A percentile compares a stretch with the other conserved stretches of the same genome.
These are phyloP conservation scores for sweet orange (Citrus sinensis) DNA, from an alignment of 345 rosid genomes.

Conservation along the genomic window DVS_A1.0 CM039161.1:6488501-6489000, in stretches of 20 bases:
- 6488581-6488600: no score
- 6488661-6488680: neutral
- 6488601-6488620: neutral
- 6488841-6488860: neutral
- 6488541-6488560: neutral
- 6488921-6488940: no score
- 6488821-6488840: neutral
- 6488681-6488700: neutral
- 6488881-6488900: neutral
- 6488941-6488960: no score
- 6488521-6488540: neutral
- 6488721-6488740: neutral
- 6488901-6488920: neutral
- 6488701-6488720: neutral
- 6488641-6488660: neutral
- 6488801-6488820: neutral
- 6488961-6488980: no score
- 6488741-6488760: neutral
- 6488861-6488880: neutral
- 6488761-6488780: neutral
- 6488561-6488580: neutral
- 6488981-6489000: neutral
- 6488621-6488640: neutral
- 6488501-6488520: constrained; percentile 3
- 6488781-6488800: neutral